Evolutionary conservation across 768 basidiomycete species (phyloP).

Genomic region (Phanerochaete carnosa): DNA sequence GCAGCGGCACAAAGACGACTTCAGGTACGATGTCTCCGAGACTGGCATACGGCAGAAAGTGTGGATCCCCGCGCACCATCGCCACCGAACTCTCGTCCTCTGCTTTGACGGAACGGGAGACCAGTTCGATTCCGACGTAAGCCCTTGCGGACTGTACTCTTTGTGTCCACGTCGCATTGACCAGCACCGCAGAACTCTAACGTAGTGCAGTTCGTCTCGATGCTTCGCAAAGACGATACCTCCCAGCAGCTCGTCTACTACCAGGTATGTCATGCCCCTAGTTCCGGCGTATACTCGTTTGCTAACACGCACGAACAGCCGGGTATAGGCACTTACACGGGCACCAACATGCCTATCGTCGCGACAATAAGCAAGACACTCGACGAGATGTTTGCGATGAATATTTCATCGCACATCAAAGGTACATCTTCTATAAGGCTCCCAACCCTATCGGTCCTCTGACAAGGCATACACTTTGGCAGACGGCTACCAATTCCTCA

Average conservation of each 20-base stretch:
- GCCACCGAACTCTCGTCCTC: conserved; percentile 3
- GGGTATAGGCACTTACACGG: conserved; percentile 51
- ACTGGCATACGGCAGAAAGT: not conserved
- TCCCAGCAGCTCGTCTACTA: conserved; percentile 66
- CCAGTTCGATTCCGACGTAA: conserved; percentile 12
- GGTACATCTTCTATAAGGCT: conserved; percentile 25
- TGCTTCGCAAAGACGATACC: conserved; percentile 62
- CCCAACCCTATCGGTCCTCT: not conserved
- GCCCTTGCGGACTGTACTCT: not conserved
- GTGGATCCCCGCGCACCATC: not conserved
- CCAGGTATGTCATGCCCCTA: conserved; percentile 25
- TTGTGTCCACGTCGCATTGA: not conserved
- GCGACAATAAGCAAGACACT: conserved; percentile 39
- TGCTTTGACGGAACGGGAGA: conserved; percentile 14
- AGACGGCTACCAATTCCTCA: conserved; percentile 57
- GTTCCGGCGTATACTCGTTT: not conserved
- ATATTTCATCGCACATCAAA: conserved; percentile 49
- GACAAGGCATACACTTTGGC: not conserved
- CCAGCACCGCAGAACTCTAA: conserved; percentile 54
- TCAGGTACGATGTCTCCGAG: not conserved
- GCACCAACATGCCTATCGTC: conserved; percentile 33
- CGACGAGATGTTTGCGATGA: conserved; percentile 49
- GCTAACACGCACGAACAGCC: conserved; percentile 20
- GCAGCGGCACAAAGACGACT: too few relatives aligned
- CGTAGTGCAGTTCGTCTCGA: conserved; percentile 60